Evolutionary conservation across 1,284 basidiomycete genomes (phyloP).

Genomic region (Takashimella tepidaria): DNA sequence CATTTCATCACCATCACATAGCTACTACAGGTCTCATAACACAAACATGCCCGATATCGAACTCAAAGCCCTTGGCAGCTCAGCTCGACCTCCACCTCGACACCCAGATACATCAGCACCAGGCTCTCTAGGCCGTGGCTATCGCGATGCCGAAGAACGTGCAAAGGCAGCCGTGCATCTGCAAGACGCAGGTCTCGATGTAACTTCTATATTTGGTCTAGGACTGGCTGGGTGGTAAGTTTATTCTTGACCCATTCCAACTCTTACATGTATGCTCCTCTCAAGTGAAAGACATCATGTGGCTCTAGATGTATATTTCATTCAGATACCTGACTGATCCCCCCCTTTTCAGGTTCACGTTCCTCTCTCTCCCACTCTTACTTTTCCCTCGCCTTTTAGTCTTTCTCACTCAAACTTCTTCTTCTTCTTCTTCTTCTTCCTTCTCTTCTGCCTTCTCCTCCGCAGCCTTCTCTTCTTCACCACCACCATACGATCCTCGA

Average conservation of each 20-base stretch:
- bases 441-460: slow-evolving; percentile 9
- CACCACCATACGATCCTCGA: background rate
- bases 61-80: slow-evolving; percentile 22
- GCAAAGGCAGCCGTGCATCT: slow-evolving; percentile 37
- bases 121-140: slow-evolving; percentile 25
- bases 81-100: slow-evolving; percentile 16
- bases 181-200: slow-evolving; percentile 36
- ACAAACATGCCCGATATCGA: slow-evolving; percentile 16
- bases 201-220: slow-evolving; percentile 30
- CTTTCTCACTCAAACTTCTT: slow-evolving; percentile 38
- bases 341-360: slow-evolving; percentile 30
- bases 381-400: slow-evolving; percentile 45
- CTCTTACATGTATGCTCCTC: background rate
- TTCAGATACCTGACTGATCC: slow-evolving; percentile 2
- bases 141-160: slow-evolving; percentile 36
- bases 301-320: background rate
- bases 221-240: slow-evolving; percentile 37
- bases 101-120: slow-evolving; percentile 20
- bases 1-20: background rate
- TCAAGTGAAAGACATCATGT: background rate
- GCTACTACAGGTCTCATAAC: background rate
- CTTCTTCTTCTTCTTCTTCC: slow-evolving; percentile 6
- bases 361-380: slow-evolving; percentile 38
- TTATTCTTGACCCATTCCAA: background rate
- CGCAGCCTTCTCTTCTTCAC: background rate